phyloP scores from a whole-genome alignment of 441 rosid genomes.

The Manihot esculenta region DNA sequence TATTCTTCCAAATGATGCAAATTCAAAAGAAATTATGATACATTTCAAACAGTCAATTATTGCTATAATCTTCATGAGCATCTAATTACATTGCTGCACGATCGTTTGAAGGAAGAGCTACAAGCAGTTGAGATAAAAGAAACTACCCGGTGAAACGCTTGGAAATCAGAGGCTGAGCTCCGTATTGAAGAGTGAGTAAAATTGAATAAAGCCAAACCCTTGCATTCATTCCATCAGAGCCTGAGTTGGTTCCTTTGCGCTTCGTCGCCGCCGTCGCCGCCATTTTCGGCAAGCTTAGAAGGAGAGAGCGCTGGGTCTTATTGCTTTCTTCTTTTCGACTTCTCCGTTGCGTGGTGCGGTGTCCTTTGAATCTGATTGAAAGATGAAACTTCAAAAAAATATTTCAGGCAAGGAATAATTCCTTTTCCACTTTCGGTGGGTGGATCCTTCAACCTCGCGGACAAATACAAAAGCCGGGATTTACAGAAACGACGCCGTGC shows the following conservation, averaged over 20 bases:
- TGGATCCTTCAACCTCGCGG: no score
- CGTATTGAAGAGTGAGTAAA: slow-evolving; percentile 84
- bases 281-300: slow-evolving; percentile 31
- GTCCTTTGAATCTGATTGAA: background rate
- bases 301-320: background rate
- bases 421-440: background rate
- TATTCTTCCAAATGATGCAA: no score
- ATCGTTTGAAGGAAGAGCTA: background rate
- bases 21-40: background rate
- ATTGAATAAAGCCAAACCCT: slow-evolving; percentile 66
- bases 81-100: background rate
- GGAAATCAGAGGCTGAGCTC: slow-evolving; percentile 94
- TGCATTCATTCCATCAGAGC: slow-evolving; percentile 31
- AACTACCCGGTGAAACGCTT: slow-evolving; percentile 75
- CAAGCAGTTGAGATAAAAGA: slow-evolving; percentile 2
- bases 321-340: background rate
- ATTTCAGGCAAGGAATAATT: background rate
- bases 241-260: slow-evolving; percentile 22
- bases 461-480: no score
- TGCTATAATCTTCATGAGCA: background rate
- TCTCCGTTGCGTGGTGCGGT: background rate
- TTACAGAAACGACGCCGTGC: background rate
- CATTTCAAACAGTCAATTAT: no score
- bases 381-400: no score
- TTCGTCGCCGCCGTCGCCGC: slow-evolving; percentile 28